These are phyloP conservation scores for Nannochloropsis gaditana DNA, from an alignment of 108 stramenopile genomes.

Conservation along the genomic window DNA sequence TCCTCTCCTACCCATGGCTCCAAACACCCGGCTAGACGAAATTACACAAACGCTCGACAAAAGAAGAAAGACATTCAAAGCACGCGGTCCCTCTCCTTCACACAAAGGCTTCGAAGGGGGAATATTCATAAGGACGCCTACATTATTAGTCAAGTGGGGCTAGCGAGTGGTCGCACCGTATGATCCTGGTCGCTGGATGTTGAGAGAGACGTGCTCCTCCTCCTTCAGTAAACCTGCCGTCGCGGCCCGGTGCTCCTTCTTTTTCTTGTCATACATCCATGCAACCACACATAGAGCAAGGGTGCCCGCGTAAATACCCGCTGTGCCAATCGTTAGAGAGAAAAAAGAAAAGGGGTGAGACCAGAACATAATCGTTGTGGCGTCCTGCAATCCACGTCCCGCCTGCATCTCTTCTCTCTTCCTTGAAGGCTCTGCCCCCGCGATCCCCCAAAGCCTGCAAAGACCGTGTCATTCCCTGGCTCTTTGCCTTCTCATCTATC, in stretches of 20 bases:
- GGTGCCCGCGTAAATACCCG: background rate
- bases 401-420: no score
- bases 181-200: background rate
- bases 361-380: background rate
- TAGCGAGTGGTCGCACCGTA: conserved; percentile 8
- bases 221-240: background rate
- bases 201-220: background rate
- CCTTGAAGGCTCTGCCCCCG: no score
- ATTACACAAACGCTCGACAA: no score
- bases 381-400: no score
- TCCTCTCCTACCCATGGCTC: no score
- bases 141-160: background rate
- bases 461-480: no score
- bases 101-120: no score
- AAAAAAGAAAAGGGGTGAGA: background rate
- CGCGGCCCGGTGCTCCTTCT: background rate
- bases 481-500: background rate
- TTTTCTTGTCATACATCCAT: background rate
- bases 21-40: no score
- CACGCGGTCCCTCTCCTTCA: no score
- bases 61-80: no score
- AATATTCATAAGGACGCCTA: no score
- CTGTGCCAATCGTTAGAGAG: background rate
- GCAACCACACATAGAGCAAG: background rate
- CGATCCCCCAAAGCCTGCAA: no score